A percentile compares a stretch with the other conserved stretches of the same genome.
Evolutionary conservation across 768 basidiomycete species (phyloP).

Genomic region (Mycena crocata): DNA sequence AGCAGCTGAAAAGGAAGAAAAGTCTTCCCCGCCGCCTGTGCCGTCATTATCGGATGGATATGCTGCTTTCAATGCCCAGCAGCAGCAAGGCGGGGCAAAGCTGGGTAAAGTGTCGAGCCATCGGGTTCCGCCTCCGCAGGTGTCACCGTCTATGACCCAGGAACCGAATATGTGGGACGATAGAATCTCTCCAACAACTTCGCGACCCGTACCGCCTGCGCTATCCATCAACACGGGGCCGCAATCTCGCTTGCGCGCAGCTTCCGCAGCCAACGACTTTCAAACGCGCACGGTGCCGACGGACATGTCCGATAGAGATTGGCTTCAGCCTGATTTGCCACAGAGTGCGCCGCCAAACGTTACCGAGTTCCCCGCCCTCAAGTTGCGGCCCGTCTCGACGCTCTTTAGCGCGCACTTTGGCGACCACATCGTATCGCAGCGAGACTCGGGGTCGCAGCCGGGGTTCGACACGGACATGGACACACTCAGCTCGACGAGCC

Average conservation of each 20-base stretch:
- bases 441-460: slow-evolving; percentile 43
- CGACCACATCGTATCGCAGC: slow-evolving; percentile 55
- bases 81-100: slow-evolving; percentile 34
- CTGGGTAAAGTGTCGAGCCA: slow-evolving; percentile 44
- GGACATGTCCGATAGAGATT: slow-evolving; percentile 37
- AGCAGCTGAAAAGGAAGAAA: slow-evolving; percentile 62
- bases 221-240: slow-evolving; percentile 56
- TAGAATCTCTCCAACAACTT: slow-evolving; percentile 40
- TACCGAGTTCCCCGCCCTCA: slow-evolving; percentile 72
- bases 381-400: slow-evolving; percentile 80
- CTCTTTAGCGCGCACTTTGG: slow-evolving; percentile 80
- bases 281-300: slow-evolving; percentile 41
- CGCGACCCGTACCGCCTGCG: slow-evolving; percentile 49
- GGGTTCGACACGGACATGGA: slow-evolving; percentile 56
- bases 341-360: slow-evolving; percentile 76
- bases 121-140: slow-evolving; percentile 56
- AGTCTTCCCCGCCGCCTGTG: slow-evolving; percentile 64
- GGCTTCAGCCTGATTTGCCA: slow-evolving; percentile 46
- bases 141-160: slow-evolving; percentile 50
- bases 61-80: slow-evolving; percentile 44
- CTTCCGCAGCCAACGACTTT: slow-evolving; percentile 38
- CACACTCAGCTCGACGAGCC: slow-evolving; percentile 64
- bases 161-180: slow-evolving; percentile 33
- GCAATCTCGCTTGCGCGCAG: slow-evolving; percentile 38
- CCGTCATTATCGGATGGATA: slow-evolving; percentile 59